A percentile compares a stretch with the other conserved stretches of the same genome.
Conservation (phyloP, 345 rosid genomes). For the Raphanus sativus region DNA sequence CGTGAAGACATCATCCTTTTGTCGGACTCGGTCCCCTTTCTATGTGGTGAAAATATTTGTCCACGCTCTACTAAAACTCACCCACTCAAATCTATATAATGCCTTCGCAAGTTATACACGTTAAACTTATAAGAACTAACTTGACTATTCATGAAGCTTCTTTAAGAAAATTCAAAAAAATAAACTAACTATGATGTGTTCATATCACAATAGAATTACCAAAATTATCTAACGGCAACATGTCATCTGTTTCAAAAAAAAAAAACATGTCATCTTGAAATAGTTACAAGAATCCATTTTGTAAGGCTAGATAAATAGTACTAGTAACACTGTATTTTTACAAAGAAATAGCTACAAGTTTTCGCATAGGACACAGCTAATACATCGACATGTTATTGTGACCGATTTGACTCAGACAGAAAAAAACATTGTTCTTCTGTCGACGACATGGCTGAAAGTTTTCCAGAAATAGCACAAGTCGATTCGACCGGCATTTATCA, state of each 20-base stretch:
- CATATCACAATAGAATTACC: background rate
- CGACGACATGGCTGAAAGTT: background rate
- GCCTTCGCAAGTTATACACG: background rate
- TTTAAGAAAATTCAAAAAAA: background rate
- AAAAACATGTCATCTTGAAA: background rate
- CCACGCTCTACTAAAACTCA: constrained; percentile 12
- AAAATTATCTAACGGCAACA: background rate
- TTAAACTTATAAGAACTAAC: background rate
- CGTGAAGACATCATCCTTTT: constrained; percentile 23
- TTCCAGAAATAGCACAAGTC: background rate
- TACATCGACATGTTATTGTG: background rate
- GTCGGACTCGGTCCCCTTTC: constrained; percentile 29
- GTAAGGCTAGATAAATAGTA: background rate
- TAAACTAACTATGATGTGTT: background rate
- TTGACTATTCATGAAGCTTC: background rate
- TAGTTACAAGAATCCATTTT: background rate
- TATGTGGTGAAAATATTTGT: constrained; percentile 25
- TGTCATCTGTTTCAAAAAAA: too few species aligned
- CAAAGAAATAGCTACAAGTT: background rate
- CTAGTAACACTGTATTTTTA: background rate
- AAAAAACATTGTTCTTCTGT: constrained; percentile 8
- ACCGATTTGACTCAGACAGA: background rate
- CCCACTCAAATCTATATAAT: constrained; percentile 14
- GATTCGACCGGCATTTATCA: constrained; percentile 8
- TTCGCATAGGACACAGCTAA: background rate